Base-by-base conservation (phyloP, 2,329 filamentous ascomycete genomes). In the Amauroascus verrucosus region DNA sequence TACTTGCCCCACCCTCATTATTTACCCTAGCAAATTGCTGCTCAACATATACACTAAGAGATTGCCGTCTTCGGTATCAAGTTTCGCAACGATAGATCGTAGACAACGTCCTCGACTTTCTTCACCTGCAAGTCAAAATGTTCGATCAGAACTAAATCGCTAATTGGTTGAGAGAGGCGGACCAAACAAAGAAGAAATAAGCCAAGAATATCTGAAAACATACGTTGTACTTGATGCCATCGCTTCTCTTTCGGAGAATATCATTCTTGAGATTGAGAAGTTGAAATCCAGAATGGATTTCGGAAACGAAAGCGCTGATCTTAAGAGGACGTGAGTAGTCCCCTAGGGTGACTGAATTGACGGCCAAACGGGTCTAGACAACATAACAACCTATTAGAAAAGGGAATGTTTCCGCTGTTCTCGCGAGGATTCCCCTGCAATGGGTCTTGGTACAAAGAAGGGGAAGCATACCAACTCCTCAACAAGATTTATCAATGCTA, bases 221-320 rank as follows among this genome's bases (percentile, higher is more conserved):
- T 65, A 77, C 75, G 63, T 86, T 85, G 67, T 98, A 98, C 77
- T 98, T 98, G 70, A 98, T 86, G 4, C 85, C 86, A 72, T 98
- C 93, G 53, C 88, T 88, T 57, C 88, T 80, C 73, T 89, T 88
- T 56, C 93, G 80, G 64, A 98, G 72, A 20, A 83, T 83, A 68
- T 98, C 93, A 64, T 98, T 98, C 78, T 97, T 97, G 61, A 98
- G 77, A 68, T 98, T 98, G 60, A 98, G 80, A 60, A 97, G 81
- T 77, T 97, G 93, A 73, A 98, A 98, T 14, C 91, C 93, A 2
- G 90, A 88, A 63, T 95, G 91, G 35, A 98, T 73, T 65, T 97
- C 90, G 74, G 96, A 96, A 74, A 96, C 83, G 67, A 97, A 97
- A 59, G 82, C 80, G 67, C 86, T 88, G 69, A 97, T 96, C 66